Evolutionary conservation across 352 stramenopile genomes (phyloP).

Genomic region (Phytophthora hibernalis): DNA sequence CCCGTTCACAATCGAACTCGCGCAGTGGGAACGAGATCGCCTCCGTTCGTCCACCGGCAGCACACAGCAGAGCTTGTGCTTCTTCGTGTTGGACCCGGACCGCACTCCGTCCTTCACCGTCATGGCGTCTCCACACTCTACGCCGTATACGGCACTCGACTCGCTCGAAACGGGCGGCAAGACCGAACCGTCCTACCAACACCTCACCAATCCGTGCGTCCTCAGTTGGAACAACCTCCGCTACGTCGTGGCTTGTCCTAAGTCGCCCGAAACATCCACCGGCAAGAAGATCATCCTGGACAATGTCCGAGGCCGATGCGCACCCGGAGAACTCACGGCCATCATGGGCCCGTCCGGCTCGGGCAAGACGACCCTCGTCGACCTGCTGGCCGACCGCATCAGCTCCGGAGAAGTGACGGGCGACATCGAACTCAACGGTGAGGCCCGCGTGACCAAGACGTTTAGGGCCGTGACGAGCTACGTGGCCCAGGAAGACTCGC

Average conservation of each 20-base stretch:
- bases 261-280: conserved; percentile 19
- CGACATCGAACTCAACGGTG: conserved; percentile 58
- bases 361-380: conserved; percentile 68
- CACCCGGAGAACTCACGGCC: conserved; percentile 67
- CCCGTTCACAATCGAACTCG: conserved; percentile 28
- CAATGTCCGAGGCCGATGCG: conserved; percentile 57
- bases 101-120: conserved; percentile 8
- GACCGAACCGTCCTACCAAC: not conserved
- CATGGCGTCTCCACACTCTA: conserved; percentile 6
- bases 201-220: not conserved
- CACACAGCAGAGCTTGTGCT: conserved; percentile 18
- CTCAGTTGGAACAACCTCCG: conserved; percentile 32
- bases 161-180: conserved; percentile 15
- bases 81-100: conserved; percentile 32
- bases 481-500: no score
- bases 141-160: conserved; percentile 21
- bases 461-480: conserved; percentile 63
- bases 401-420: conserved; percentile 52
- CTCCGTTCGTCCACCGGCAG: conserved; percentile 28
- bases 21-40: conserved; percentile 22
- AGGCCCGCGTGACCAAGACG: conserved; percentile 31
- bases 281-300: conserved; percentile 54
- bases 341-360: conserved; percentile 68
- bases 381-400: conserved; percentile 68
- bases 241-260: conserved; percentile 26